Evolutionary conservation across 2,329 filamentous ascomycete species (phyloP).

Genomic region (Simplicillium sp.): DNA sequence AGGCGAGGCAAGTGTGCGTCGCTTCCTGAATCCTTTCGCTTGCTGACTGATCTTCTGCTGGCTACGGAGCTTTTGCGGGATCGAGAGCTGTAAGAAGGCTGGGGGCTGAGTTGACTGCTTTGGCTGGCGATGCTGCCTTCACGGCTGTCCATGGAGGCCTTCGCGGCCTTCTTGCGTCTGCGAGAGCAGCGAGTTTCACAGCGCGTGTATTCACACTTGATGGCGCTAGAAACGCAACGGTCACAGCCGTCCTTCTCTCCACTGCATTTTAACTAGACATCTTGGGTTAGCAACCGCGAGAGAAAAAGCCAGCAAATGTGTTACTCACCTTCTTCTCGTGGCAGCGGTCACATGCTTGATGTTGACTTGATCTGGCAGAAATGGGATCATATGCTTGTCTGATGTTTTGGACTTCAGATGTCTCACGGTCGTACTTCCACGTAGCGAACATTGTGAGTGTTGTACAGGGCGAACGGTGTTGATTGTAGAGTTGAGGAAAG

Average conservation of each 20-base stretch:
- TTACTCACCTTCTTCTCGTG: constrained; percentile 26
- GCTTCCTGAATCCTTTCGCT: too few relatives aligned
- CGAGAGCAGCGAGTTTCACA: constrained; percentile 20
- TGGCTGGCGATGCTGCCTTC: constrained; percentile 3
- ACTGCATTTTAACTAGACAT: constrained; percentile 23
- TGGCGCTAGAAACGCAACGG: constrained; percentile 18
- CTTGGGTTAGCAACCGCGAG: neutral
- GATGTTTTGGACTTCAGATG: constrained; percentile 25
- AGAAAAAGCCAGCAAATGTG: neutral
- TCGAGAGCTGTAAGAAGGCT: neutral
- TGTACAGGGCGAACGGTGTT: neutral
- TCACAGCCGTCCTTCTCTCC: constrained; percentile 27
- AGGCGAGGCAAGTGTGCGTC: too few relatives aligned
- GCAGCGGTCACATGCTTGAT: constrained; percentile 28
- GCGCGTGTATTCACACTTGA: constrained; percentile 25
- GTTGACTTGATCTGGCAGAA: constrained; percentile 25
- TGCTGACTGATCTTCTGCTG: too few relatives aligned
- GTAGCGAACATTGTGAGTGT: constrained; percentile 22
- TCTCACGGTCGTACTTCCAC: constrained; percentile 28
- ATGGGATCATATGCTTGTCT: constrained; percentile 25
- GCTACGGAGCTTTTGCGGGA: too few relatives aligned
- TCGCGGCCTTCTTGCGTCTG: constrained; percentile 15
- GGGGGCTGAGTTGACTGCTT: constrained; percentile 2
- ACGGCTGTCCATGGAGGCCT: constrained; percentile 9
- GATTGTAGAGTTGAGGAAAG: neutral